These are phyloP conservation scores for Colletotrichum sp. DNA, from an alignment of 2,329 filamentous ascomycete genomes.

Conservation along the genomic window DNA sequence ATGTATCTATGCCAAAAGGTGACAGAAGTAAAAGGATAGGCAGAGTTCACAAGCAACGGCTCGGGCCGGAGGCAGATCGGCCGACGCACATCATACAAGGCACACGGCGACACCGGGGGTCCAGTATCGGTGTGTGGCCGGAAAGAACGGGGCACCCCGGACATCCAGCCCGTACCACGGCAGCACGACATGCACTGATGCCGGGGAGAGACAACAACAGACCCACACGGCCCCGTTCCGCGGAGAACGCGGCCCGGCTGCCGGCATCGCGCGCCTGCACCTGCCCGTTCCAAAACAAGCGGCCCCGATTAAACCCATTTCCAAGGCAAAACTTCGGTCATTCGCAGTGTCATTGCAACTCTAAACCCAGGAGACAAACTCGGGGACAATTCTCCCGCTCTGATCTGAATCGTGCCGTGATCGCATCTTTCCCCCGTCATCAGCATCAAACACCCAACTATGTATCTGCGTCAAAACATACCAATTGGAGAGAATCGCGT, in stretches of 20 bases:
- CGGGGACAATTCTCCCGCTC: background rate
- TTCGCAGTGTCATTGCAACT: background rate
- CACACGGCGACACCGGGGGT: background rate
- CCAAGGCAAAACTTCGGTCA: background rate
- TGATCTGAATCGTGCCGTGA: background rate
- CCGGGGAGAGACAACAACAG: background rate
- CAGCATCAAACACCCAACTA: background rate
- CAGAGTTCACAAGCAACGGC: background rate
- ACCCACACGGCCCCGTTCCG: background rate
- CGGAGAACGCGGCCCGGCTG: background rate
- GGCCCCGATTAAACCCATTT: background rate
- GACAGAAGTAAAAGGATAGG: background rate
- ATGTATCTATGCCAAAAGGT: background rate
- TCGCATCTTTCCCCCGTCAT: accelerated
- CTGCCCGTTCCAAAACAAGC: background rate
- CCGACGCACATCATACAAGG: background rate
- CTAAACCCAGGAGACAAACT: background rate
- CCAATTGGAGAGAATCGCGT: background rate
- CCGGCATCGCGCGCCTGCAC: background rate
- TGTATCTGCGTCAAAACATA: background rate
- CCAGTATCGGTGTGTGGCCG: background rate
- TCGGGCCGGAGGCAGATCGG: background rate
- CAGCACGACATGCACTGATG: background rate
- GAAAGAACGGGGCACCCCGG: background rate
- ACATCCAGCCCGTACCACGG: background rate